Base-by-base conservation (phyloP, 495 filamentous ascomycete genomes). In the Penicillium longicatenatum region DNA sequence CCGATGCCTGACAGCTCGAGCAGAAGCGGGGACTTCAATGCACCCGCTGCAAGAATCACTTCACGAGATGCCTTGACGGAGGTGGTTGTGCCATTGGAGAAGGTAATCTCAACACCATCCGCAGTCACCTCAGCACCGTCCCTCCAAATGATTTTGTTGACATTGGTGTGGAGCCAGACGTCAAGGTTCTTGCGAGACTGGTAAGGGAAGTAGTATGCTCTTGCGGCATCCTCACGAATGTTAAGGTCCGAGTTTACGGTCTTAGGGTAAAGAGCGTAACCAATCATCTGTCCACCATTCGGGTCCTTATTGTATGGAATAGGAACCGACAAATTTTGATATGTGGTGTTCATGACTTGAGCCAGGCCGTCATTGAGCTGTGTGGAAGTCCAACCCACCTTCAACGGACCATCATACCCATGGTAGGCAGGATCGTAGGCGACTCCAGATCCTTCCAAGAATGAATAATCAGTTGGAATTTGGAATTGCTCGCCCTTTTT, bases 171-270 rank as follows among this genome's bases (percentile, higher is more conserved):
- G 24, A 59, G 61, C 64, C 58, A 63, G 14, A 69, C 67, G 54
- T 56, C 64, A 17, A 64, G 56, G 31, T 68, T 62, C 26, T 41
- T 61, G 17, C 67, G 49, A 16, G 62, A 52, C 30, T 70, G 41
- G 30, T 66, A 65, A 19, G 64, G 68, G 16, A 58, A 58, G 26
- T 70, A 65, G 48, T 59, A 61, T 9, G 64, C 69, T 14, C 63
- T 61, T 30, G 67, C 60, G 26, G 62, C 62, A 61, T 67, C 68
- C 48, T 64, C 64, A 12, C 59, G 59, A 30, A 71, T 68, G 50
- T 63, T 68, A 26, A 64, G 42, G 11, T 55, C 42, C 2, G 57
- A 64, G 45, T 67, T 55, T 10, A 67, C 58, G 1, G 64, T 67
- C 58, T 56, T 59, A 11, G 64, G 64, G 30, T 57, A 67, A 11